Base-by-base conservation (phyloP, 2,329 filamentous ascomycete genomes). In the Microsporum audouinii region DNA sequence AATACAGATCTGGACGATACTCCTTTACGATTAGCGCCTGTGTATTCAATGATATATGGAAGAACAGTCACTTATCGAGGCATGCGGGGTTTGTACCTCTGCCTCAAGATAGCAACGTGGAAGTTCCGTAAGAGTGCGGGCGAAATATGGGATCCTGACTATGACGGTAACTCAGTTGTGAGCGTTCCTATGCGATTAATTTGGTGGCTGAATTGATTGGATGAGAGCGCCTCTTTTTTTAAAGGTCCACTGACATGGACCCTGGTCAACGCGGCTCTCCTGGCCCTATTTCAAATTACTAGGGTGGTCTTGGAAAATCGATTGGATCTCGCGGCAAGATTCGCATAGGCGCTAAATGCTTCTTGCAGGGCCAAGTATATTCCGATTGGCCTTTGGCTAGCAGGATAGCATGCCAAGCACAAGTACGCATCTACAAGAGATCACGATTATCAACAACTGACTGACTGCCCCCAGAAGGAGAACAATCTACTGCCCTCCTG, bases 141-240 rank as follows among this genome's bases (percentile, higher is more conserved):
- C 23, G 27, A 8, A 31, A 49, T 49, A 49, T 49, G 27, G 45
- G 27, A 49, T 27, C 27, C 12, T 12, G 45, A 49, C 23, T 1
- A 6, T 36, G 31, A 36, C n/a, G 8, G 53, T 39, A 8, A 38
- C 53, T 31, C 31, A 12, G 23, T 49, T 12, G 17, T 5, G 8
- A 17, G 14, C 14, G 3, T 29, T 31, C 53, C 39, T 17, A 61
- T 57, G 57, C 62, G 58, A 61, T 61, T 58, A 39, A 45, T 60
- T 61, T 47, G 62, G 71, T 76, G 73, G 73, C 72, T 72, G 68
- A 70, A 74, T 70, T 65, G 71, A 73, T 74, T 75, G 72, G 72
- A 61, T 68, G 43, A 68, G 63, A 61, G 36, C 27, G 58, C 41
- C 17, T 31, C 51, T 56, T 59, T 27, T 57, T 55, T 60, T 27